Percentiles rank a stretch among this genome's conserved stretches.
Conservation (phyloP, 129 eudicot species). For the Flaveria trinervia region DNA sequence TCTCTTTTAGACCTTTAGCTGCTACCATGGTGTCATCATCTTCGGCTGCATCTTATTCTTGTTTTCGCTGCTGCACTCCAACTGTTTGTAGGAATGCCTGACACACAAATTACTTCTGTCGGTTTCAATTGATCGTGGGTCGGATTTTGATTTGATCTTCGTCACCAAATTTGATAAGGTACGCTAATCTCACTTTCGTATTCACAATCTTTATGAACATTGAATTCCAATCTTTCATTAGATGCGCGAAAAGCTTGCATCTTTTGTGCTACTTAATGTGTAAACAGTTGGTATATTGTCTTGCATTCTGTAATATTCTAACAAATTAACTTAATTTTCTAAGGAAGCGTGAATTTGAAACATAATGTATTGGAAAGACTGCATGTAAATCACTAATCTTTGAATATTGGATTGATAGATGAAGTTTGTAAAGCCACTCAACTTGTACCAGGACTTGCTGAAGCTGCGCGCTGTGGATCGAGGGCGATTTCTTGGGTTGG, state of each 20-base stretch:
- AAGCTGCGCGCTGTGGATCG: slow-evolving; percentile 44
- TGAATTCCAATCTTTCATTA: neutral
- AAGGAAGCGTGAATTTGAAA: neutral
- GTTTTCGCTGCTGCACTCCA: slow-evolving; percentile 29
- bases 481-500: slow-evolving; percentile 80
- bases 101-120: neutral
- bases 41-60: neutral
- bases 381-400: slow-evolving; percentile 4
- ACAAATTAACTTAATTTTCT: neutral
- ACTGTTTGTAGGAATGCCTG: slow-evolving; percentile 36
- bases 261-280: slow-evolving; percentile 4
- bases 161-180: neutral
- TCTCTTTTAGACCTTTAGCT: no score
- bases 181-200: neutral
- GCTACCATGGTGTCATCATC: no score
- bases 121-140: neutral
- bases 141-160: slow-evolving; percentile 2
- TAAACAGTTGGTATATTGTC: neutral
- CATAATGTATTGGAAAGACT: neutral
- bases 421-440: slow-evolving; percentile 76
- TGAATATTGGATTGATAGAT: slow-evolving; percentile 40
- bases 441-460: slow-evolving; percentile 56
- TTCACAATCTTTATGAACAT: no score
- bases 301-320: neutral
- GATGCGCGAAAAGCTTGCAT: neutral